Evolutionary conservation across 208 protist genomes (phyloP), one percentile per base, ranked within the genome.

Genomic region (Wallacemonas sp.): DNA sequence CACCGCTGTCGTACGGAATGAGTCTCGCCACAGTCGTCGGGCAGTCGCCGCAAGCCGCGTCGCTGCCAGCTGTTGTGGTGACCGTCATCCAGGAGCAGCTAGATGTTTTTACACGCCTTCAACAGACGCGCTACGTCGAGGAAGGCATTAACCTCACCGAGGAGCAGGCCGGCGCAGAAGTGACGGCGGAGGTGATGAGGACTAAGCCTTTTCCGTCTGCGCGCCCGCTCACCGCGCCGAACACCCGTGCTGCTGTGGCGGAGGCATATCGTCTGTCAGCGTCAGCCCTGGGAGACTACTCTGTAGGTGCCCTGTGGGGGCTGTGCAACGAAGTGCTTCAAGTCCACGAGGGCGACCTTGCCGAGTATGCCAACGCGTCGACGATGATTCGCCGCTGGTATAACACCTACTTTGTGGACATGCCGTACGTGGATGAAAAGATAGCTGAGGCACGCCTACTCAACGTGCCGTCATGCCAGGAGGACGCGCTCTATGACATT

Each of bases 301-400:
- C 68, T 12, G 70, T 54, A 1, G 64, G 75, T 50, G 63, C 68
- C 17, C 66, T 85, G 64, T 86, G 80, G 80, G 80, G 75, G 36
- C 63, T 84, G 30, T 73, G 76, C 42, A 75, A 63, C 24, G 42
- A 67, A 3, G 65, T 84, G 37, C 44, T 83, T 27, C 62, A 39
- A 32, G 62, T 84, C 19, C 70, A 87, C 19, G 85, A 91, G 60
- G 59, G 59, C 10, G 53, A 68, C 30, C 72, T 58, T 1, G 60
- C 67, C 1, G 69, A 80, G 22, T 44, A 45, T 32, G 66, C 79
- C 8, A 81, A 79, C 57, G 82, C 82, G 6, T 85, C 80, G 34
- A 63, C 34, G 3, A 73, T 73, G 13, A 68, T 92, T 12, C 60
- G 81, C 12, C 59, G 70, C 30, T 95, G 89, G 89, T 84, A 85